Base-by-base conservation (phyloP, 306 rosid genomes). In the Betula pendula region DNA sequence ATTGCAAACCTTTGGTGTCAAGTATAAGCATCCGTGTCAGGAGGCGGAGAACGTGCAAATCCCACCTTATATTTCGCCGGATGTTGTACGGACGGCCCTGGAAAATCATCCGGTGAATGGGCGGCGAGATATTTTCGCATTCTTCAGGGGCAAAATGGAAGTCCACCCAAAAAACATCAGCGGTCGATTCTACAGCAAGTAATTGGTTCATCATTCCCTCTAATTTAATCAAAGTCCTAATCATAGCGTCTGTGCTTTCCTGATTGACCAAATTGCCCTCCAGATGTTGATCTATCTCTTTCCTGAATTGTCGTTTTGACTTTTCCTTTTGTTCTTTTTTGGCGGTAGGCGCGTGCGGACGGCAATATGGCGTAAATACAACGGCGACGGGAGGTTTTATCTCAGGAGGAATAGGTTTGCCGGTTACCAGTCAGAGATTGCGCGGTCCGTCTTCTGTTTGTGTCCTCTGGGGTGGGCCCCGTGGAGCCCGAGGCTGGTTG, bases 391-490 rank as follows among this genome's bases (percentile, higher is more conserved):
- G 88, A 67, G 94, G 76, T 96, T 92, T 79, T 86, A 89, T 81
- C 81, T 96, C 0, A 92, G 72, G 69, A 75, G 99, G 79, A 92
- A 85, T 0, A 83, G 98, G 40, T 96, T 89, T 19, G 75, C 87
- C 78, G 98, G 99, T 74, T 96, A 96, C 88, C 98, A 92, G 85
- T 84, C 89, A 3, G 99, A 96, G 69, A 92, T 96, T 1, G 92
- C 81, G 1, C 92, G 98, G 76, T 96, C 99, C 0, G 85, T 85
- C 0, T 96, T 96, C 72, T 96, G 99, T 29, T 47, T 96, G 5
- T 96, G 99, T 7, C 99, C 99, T 0, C 51, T 92, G 22, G 99
- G 99, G 70, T 96, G 99, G 99, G 99, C 99, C 73, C 99, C 99
- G 1, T 96, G 99, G 99, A 96, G 99, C 44, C 99, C 99, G 0